phyloP scores from a whole-genome alignment of 768 basidiomycete species.

The Trametes elegans region DNA sequence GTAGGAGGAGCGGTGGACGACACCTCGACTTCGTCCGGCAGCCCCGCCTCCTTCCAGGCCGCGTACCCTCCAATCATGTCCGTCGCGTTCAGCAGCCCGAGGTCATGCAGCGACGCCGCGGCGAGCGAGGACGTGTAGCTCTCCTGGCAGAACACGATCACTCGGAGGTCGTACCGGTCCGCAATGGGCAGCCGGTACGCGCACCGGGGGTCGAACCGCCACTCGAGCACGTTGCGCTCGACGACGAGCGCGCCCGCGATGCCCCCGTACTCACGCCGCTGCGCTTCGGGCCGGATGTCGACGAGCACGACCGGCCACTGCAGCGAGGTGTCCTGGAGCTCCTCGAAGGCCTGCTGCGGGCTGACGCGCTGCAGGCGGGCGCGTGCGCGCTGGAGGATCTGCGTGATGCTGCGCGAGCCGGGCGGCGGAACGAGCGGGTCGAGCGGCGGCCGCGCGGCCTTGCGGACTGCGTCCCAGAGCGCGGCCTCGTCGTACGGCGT shows the following conservation, averaged over 20 bases:
- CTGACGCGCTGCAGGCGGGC: slow-evolving; percentile 64
- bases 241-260: slow-evolving; percentile 71
- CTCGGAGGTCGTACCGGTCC: slow-evolving; percentile 70
- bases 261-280: slow-evolving; percentile 55
- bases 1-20: slow-evolving; percentile 17
- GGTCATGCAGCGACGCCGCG: slow-evolving; percentile 61
- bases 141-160: slow-evolving; percentile 75
- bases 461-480: slow-evolving; percentile 68
- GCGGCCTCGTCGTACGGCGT: slow-evolving; percentile 62
- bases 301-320: slow-evolving; percentile 70
- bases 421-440: slow-evolving; percentile 64
- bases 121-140: slow-evolving; percentile 74
- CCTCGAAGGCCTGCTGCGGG: slow-evolving; percentile 56
- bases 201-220: slow-evolving; percentile 74
- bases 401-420: slow-evolving; percentile 57
- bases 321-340: slow-evolving; percentile 46
- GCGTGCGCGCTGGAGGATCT: slow-evolving; percentile 57
- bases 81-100: slow-evolving; percentile 72
- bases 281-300: slow-evolving; percentile 67
- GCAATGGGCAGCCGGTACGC: slow-evolving; percentile 57
- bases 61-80: slow-evolving; percentile 75
- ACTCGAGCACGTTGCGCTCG: slow-evolving; percentile 76
- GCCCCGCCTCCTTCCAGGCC: slow-evolving; percentile 66
- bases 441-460: slow-evolving; percentile 55
- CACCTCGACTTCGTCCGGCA: slow-evolving; percentile 42